These are phyloP conservation scores for Lachnellula cervina DNA, from an alignment of 2,329 filamentous ascomycete species.

Conservation along the genomic window DNA sequence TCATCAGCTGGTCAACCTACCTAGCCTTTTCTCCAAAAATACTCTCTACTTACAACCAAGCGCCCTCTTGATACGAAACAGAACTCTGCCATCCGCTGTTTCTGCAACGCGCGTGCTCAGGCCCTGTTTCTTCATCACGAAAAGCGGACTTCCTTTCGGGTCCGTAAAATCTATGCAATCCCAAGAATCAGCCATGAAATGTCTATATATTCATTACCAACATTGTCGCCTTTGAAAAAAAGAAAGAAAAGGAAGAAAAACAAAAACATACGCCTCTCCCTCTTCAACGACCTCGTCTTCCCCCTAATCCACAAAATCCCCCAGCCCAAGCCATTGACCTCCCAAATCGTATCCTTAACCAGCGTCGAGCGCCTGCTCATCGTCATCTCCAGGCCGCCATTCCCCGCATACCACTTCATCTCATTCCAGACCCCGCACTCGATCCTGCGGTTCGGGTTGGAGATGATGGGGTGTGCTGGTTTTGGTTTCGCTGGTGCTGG, in stretches of 20 bases:
- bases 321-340: constrained; percentile 4
- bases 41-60: background rate
- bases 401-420: constrained; percentile 3
- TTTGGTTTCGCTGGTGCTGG: too few species aligned
- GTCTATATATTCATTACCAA: background rate
- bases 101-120: background rate
- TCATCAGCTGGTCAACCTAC: background rate
- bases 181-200: background rate
- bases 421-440: constrained; percentile 6
- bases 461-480: too few species aligned
- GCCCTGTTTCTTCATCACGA: constrained; percentile 2
- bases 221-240: background rate
- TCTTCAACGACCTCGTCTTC: background rate
- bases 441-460: background rate
- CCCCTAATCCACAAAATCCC: constrained; percentile 1
- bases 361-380: background rate
- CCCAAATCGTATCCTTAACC: constrained; percentile 4
- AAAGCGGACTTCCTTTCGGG: constrained; percentile 3
- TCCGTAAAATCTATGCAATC: background rate
- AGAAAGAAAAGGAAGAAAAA: background rate
- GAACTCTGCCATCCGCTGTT: background rate
- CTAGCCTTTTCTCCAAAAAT: background rate
- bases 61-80: constrained; percentile 2
- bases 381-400: constrained; percentile 3
- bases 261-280: constrained; percentile 2